phyloP scores from a whole-genome alignment of 768 basidiomycete species.

The Wakefieldia striispora region DNA sequence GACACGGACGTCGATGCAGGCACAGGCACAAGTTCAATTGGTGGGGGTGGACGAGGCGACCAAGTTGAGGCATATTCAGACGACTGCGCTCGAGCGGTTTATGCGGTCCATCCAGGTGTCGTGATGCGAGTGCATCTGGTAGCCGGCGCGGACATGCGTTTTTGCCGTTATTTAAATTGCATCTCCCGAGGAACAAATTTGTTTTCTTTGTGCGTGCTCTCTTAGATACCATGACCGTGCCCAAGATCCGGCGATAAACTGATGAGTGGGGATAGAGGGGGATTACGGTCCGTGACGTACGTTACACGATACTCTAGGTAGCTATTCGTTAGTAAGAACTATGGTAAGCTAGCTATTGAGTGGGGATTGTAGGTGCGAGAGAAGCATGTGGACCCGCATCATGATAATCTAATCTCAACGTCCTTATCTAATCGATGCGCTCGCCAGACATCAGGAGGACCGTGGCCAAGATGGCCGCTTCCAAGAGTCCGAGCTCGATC shows the following conservation, averaged over 20 bases:
- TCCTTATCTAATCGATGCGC: slow-evolving; percentile 48
- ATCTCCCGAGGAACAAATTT: slow-evolving; percentile 4
- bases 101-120: slow-evolving; percentile 50
- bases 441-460: slow-evolving; percentile 60
- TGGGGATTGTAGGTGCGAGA: too few relatives aligned
- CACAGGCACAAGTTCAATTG: slow-evolving; percentile 44
- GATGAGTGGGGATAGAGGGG: too few relatives aligned
- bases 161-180: slow-evolving; percentile 20
- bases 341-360: too few relatives aligned
- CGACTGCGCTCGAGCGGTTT: slow-evolving; percentile 64
- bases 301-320: too few relatives aligned
- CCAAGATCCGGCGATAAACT: too few relatives aligned
- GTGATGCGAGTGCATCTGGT: slow-evolving; percentile 13
- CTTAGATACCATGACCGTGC: too few relatives aligned
- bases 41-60: slow-evolving; percentile 54
- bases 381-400: too few relatives aligned
- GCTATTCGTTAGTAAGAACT: too few relatives aligned
- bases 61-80: slow-evolving; percentile 60
- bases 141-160: slow-evolving; percentile 8
- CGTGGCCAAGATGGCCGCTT: slow-evolving; percentile 49
- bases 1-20: slow-evolving; percentile 14
- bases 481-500: slow-evolving; percentile 52
- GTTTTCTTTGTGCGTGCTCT: too few relatives aligned
- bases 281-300: too few relatives aligned
- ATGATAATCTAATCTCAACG: too few relatives aligned